These are phyloP conservation scores for Coniochaeta sp. DNA, from an alignment of 2,329 filamentous ascomycete genomes.

Conservation along the genomic window DNA sequence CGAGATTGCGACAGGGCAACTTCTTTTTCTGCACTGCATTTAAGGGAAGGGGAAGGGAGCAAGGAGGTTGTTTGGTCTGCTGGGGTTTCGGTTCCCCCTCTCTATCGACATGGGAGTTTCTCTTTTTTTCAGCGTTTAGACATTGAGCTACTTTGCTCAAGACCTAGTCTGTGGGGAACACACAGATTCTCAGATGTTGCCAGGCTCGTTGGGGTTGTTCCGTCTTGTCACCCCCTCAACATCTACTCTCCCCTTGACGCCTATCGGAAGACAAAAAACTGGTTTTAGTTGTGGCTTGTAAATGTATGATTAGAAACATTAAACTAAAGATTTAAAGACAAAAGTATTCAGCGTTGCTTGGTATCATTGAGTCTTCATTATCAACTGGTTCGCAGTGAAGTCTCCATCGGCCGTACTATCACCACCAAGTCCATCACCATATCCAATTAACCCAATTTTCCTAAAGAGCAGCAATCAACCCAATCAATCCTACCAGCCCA, in stretches of 20 bases:
- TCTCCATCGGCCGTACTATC: neutral
- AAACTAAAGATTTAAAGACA: slow-evolving; percentile 6
- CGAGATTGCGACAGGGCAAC: neutral
- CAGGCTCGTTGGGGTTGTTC: neutral
- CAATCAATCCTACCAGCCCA: neutral
- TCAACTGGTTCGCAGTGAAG: no score
- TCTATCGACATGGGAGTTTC: neutral
- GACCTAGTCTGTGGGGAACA: neutral
- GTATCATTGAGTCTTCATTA: neutral
- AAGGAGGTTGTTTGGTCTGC: neutral
- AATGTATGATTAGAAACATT: slow-evolving; percentile 6
- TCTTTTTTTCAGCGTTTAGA: neutral
- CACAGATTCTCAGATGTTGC: no score
- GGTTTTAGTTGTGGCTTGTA: slow-evolving; percentile 5
- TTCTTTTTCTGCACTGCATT: neutral
- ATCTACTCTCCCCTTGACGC: neutral
- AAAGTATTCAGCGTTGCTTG: neutral
- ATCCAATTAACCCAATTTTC: neutral
- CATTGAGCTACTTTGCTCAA: neutral
- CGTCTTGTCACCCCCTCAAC: neutral
- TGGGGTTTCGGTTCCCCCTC: neutral
- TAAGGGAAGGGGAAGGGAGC: neutral
- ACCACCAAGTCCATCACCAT: neutral
- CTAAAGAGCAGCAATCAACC: neutral
- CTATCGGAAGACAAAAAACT: slow-evolving; percentile 5